A percentile compares a stretch with the other conserved stretches of the same genome.
These are phyloP conservation scores for Solanum chilense DNA, from an alignment of 257 asterid genomes.

Conservation along the genomic window DNA sequence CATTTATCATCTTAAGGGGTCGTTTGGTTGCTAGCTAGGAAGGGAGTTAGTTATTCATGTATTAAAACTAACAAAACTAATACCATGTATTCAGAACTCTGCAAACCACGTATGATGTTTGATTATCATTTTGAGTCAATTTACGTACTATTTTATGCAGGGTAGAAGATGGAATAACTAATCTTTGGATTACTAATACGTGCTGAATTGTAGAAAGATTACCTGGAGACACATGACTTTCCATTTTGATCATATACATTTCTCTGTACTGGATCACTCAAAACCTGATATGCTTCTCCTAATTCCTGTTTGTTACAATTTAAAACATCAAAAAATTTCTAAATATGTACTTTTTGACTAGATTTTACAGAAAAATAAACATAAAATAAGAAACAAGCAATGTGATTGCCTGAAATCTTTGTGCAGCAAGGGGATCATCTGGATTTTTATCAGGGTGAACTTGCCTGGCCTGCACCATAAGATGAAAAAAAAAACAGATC, in stretches of 20 bases:
- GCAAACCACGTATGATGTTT: background rate
- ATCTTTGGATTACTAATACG: background rate
- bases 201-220: background rate
- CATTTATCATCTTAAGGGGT: background rate
- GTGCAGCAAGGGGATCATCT: conserved; percentile 79
- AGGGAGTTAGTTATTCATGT: background rate
- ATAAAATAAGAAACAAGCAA: background rate
- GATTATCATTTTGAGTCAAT: background rate
- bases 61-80: background rate
- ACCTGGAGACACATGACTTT: conserved; percentile 65
- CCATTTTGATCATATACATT: conserved; percentile 74
- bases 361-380: background rate
- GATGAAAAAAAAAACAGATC: background rate
- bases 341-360: no score
- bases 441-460: conserved; percentile 94
- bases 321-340: background rate
- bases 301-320: conserved; percentile 32
- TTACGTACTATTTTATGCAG: background rate
- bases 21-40: background rate
- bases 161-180: background rate
- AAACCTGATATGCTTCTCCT: conserved; percentile 89
- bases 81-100: background rate
- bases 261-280: conserved; percentile 79
- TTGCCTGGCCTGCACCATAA: conserved; percentile 63
- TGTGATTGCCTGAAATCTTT: conserved; percentile 64